A percentile compares a stretch with the other conserved stretches of the same genome.
These are phyloP conservation scores for Phoma herbarum DNA, from an alignment of 2,329 filamentous ascomycete species.

Conservation along the genomic window DNA sequence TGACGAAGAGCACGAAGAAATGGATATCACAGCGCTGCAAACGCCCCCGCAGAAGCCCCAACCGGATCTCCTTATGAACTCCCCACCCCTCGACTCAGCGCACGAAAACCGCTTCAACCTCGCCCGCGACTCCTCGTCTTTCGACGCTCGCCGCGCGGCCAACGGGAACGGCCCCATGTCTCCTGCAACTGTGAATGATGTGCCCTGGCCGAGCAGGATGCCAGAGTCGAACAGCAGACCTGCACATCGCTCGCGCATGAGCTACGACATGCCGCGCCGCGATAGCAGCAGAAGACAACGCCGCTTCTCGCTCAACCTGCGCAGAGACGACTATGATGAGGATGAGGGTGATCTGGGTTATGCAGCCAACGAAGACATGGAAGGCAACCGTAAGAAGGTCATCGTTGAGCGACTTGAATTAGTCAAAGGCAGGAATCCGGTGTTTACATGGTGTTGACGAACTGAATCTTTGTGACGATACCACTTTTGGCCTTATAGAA, in stretches of 20 bases:
- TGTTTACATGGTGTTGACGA: constrained; percentile 92
- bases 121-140: constrained; percentile 56
- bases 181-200: constrained; percentile 47
- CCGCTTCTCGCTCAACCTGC: constrained; percentile 56
- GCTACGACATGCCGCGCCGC: constrained; percentile 52
- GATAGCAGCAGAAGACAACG: constrained; percentile 44
- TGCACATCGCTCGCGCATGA: constrained; percentile 50
- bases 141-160: constrained; percentile 46
- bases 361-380: constrained; percentile 91
- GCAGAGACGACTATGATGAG: constrained; percentile 59
- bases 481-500: constrained; percentile 6
- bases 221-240: constrained; percentile 32
- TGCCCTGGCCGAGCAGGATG: constrained; percentile 37
- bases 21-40: constrained; percentile 82
- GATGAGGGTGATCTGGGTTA: constrained; percentile 93
- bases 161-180: constrained; percentile 35
- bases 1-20: constrained; percentile 75
- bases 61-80: constrained; percentile 71
- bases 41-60: constrained; percentile 61
- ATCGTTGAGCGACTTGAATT: constrained; percentile 96
- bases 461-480: constrained; percentile 3
- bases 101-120: constrained; percentile 59
- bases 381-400: constrained; percentile 88
- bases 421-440: constrained; percentile 92
- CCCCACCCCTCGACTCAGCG: constrained; percentile 58